Base-by-base conservation (phyloP, 164 flowering plant species). In the Amborella trichopoda region DNA sequence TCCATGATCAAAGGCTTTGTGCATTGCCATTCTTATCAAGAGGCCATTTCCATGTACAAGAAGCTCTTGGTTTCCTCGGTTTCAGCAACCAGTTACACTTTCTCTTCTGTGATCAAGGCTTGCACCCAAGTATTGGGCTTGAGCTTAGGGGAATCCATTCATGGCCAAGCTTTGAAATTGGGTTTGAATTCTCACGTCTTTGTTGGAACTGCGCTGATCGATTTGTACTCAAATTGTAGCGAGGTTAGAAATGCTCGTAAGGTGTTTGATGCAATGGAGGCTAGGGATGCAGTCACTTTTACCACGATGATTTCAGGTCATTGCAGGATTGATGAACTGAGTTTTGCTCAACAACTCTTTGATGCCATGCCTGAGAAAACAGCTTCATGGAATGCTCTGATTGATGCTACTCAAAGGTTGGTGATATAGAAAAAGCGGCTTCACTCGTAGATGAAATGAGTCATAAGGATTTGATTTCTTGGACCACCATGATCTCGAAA, bases 401-500 rank as follows among this genome's bases (percentile, higher is more conserved):
- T 87, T 26, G 78, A 72, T 52, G 91, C 88, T 81, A 74, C 58
- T 72, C 77, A 0, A 77, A 66, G 53, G 16, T 45, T 13, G 74
- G 82, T 18, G 59, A 76, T 55, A 65, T 74, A 17, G 75, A 68
- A 41, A 54, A 67, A 17, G 85, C 91, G 0, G 69, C 68, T 44
- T 32, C 33, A 9, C 44, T 83, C 62, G 81, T 87, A 42, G 24
- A 43, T 26, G 56, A 39, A 21, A 83, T 81, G 88, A 74, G 68
- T 1, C 17, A 24, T 0, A 80, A 56, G 67, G 96, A 86, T 64
- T 52, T 75, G 32, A 70, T 87, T 19, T 70, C 96, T 9, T 87
- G 96, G 96, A 83, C 94, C 0, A 69, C 85, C 2, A 81, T 87
- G 94, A 83, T 83, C 44, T 54, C 61, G 16, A 72, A 81, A 52